Evolutionary conservation across 1,139 yeast genomes (phyloP), one percentile per base, ranked within the genome.

Genomic region (Lizanozyma gosingica): DNA sequence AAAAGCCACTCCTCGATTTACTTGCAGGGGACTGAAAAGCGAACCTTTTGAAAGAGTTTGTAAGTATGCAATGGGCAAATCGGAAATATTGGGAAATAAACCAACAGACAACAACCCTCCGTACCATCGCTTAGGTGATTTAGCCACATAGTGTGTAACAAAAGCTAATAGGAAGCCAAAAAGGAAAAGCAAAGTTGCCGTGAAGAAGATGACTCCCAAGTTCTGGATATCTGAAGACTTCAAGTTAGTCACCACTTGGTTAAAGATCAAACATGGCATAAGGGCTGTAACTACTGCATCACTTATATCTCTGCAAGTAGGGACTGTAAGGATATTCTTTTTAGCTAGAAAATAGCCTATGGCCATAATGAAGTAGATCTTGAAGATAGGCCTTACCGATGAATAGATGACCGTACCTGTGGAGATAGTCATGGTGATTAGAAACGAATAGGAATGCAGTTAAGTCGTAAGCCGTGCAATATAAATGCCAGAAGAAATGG

Each of bases 61-160:
- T 35, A 88, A 69, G 51, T 87, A 87, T 0, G 96, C 96, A 51
- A 88, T 84, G 1, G 96, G 96, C 45, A 88, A 67, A 61, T 88
- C 96, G 8, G 92, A 78, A 38, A 84, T 80, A 52, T 82, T 82
- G 18, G 76, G 70, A 56, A 86, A 78, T 36, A 84, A 66, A 3
- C 90, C 71, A 9, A 78, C 67, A 0, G 86, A 79, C 1, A 85
- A 62, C 14, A 77, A 62, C 0, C 95, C 95, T 40, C 95, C 95
- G 37, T 75, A 62, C 94, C 95, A 88, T 40, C 75, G 63, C 47
- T 72, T 73, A 0, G 96, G 97, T 3, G 75, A 60, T 18, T 71
- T 70, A 29, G 75, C 62, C 1, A 62, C 45, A n/a, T 61, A 43
- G 41, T 60, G 55, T 4, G 63, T 57, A 0, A 61, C 45, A 27